Conservation (phyloP, 2,329 filamentous ascomycete genomes). For the Diaporthe vexans region DNA sequence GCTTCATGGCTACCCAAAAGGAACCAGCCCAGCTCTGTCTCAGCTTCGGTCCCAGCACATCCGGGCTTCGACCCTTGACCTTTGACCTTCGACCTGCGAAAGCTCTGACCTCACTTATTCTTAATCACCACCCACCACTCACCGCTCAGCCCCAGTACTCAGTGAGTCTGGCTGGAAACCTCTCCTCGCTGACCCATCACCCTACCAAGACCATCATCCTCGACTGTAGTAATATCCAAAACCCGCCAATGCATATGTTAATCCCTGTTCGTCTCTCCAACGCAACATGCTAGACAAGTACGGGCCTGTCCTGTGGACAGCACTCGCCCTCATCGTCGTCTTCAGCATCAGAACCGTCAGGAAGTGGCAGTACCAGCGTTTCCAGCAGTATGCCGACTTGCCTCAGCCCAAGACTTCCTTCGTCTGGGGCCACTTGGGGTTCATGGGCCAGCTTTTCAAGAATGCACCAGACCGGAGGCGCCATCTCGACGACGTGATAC, state of each 20-base stretch:
- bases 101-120: not conserved
- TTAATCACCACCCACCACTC: not conserved
- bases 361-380: slow-evolving; percentile 35
- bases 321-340: slow-evolving; percentile 24
- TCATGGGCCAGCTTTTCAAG: slow-evolving; percentile 26
- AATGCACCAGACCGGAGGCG: slow-evolving; percentile 26
- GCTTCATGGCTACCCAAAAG: not conserved
- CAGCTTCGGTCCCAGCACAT: not conserved
- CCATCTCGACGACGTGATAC: slow-evolving; percentile 44
- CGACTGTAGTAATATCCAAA: not conserved
- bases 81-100: not conserved
- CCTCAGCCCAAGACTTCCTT: slow-evolving; percentile 38
- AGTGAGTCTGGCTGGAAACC: not conserved
- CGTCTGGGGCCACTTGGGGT: slow-evolving; percentile 36
- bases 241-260: not conserved
- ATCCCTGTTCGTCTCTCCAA: not conserved
- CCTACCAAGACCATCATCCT: not conserved
- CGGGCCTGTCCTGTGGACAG: slow-evolving; percentile 38
- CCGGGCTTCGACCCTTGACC: not conserved
- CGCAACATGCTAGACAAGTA: slow-evolving; percentile 18
- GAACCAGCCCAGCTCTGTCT: slow-evolving; percentile 1
- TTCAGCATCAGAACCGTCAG: slow-evolving; percentile 29
- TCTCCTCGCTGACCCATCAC: not conserved
- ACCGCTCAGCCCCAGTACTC: not conserved
- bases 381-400: slow-evolving; percentile 34